These are phyloP conservation scores for Entelexis sorbosivorans DNA, from an alignment of 1,139 yeast species.

Conservation along the genomic window DNA sequence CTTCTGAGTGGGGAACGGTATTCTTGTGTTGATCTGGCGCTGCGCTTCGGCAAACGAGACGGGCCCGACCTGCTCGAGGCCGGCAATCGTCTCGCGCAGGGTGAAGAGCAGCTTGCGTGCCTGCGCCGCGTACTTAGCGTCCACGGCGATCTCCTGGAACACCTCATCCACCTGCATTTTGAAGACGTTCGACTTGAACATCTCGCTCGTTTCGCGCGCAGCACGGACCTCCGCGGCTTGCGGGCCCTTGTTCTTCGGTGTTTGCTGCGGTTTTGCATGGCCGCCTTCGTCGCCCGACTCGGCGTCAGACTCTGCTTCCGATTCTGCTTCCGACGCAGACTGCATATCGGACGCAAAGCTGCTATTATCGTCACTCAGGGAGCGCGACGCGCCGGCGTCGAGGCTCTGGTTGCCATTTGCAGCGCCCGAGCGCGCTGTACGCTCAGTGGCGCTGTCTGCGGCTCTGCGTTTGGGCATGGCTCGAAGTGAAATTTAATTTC, in stretches of 20 bases:
- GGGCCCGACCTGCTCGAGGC: conserved; percentile 13
- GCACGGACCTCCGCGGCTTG: conserved; percentile 74
- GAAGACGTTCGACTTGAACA: conserved; percentile 88
- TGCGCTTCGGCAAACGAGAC: conserved; percentile 8
- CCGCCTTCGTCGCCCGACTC: conserved; percentile 4
- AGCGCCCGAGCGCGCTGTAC: neutral
- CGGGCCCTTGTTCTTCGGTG: conserved; percentile 26
- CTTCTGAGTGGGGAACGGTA: conserved; percentile 56
- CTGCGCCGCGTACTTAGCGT: conserved; percentile 52
- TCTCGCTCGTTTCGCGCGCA: conserved; percentile 86
- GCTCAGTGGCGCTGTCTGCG: conserved; percentile 1
- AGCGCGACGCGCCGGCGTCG: neutral
- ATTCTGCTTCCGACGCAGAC: neutral
- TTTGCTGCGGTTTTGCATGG: neutral
- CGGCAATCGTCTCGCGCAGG: conserved; percentile 50
- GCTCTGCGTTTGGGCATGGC: conserved; percentile 7
- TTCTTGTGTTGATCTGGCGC: conserved; percentile 24
- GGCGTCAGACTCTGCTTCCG: neutral
- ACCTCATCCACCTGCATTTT: conserved; percentile 89
- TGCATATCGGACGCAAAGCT: neutral
- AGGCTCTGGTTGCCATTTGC: neutral
- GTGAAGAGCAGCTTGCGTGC: conserved; percentile 72
- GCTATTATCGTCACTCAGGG: neutral
- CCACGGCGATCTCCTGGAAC: conserved; percentile 62
- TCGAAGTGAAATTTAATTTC: conserved; percentile 6